Base-by-base conservation (phyloP, 2,329 filamentous ascomycete genomes). In the Colletotrichum musicola region DNA sequence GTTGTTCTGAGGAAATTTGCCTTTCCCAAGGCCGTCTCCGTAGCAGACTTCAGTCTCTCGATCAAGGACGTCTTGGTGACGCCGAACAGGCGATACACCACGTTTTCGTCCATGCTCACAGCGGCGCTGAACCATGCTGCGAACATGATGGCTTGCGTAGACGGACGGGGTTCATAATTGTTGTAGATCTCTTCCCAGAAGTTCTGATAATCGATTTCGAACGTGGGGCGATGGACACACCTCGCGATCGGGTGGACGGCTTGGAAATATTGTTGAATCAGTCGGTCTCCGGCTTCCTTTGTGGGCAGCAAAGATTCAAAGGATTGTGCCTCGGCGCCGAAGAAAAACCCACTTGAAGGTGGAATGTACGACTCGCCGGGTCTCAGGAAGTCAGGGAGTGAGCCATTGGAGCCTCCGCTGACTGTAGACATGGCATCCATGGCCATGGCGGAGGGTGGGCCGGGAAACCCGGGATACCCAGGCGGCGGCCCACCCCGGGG, bases 1-100 rank as follows among this genome's bases (percentile, higher is more conserved):
- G 88, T 92, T 0, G 91, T 93, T 42, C 90, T 84, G 42, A 94
- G 78, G 66, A 94, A 92, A 74, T 92, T 90, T 4, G 92, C 91
- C 74, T 89, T 89, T 46, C 86, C 85, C 40, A 95, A 80, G 3
- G 91, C 88, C 27, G 86, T 85, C 79, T 94, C 92, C 6, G 90
- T 88, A 1, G 87, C 91, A 55, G 89, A 81, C 73, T 90, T 89
- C 64, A 93, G 86, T 55, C 86, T 89, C 22, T 89, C 84, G 4
- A 92, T 82, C 63, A 93, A 82, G 6, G 82, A 83, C 27, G 80
- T 78, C 74, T 90, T 91, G 2, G 86, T 77, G 27, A 86, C 76
- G 9, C 77, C 86, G 73, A 91, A 88, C 12, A 88, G 83, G 9
- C 79, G 77, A 49, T 83, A 73, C 22, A 89, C 82, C 40, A 77